Conservation (phyloP, 202 grass and related monocot genomes). For the Carex arenaria region DNA sequence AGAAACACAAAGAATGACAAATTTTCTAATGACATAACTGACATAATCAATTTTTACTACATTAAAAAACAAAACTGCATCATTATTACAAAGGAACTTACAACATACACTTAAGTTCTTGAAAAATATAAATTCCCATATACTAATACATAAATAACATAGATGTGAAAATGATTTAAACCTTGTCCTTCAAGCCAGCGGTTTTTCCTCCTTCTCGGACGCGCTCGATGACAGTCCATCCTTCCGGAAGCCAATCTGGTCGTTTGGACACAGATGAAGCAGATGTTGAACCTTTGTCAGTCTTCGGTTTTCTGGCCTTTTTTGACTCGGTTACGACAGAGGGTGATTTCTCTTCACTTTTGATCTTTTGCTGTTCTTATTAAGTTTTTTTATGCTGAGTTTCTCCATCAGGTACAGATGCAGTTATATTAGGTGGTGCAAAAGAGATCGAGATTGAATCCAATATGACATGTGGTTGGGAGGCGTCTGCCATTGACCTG, state of each 20-base stretch:
- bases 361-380: neutral
- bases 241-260: slow-evolving; percentile 17
- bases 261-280: neutral
- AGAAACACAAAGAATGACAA: neutral
- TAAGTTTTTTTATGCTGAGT: neutral
- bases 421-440: neutral
- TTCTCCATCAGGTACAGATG: neutral
- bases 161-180: neutral
- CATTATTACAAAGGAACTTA: neutral
- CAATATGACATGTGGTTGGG: neutral
- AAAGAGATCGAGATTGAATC: neutral
- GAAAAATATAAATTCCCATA: neutral
- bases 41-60: neutral
- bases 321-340: neutral
- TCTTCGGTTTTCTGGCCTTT: neutral
- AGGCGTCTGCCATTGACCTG: neutral
- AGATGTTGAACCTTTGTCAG: neutral
- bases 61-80: neutral
- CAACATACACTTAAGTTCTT: neutral
- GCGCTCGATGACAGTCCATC: neutral
- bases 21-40: neutral
- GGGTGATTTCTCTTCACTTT: neutral
- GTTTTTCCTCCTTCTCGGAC: slow-evolving; percentile 2
- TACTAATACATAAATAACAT: neutral
- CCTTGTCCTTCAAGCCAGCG: slow-evolving; percentile 14